Conservation (phyloP, 108 stramenopile species). For the Pseudonitzschia multistriata region DNA sequence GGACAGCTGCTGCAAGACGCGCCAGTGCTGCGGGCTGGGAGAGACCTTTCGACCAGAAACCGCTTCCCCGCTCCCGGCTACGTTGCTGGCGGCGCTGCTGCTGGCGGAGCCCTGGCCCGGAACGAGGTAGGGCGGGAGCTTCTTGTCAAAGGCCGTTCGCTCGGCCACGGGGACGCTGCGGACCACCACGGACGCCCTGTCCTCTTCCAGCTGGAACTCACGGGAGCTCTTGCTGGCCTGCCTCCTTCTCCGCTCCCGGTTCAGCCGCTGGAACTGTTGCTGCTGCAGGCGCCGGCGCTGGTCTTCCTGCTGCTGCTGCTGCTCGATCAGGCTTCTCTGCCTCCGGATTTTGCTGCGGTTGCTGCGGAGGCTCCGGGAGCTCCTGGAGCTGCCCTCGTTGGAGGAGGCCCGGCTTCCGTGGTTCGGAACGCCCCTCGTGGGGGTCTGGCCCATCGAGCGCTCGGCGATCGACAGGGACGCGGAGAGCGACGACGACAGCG, state of each 20-base stretch:
- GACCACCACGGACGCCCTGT: constrained; percentile 47
- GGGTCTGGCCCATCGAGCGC: background rate
- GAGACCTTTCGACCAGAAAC: constrained; percentile 22
- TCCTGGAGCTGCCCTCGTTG: background rate
- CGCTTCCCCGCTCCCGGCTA: background rate
- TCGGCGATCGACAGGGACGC: background rate
- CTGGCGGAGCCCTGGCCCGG: background rate
- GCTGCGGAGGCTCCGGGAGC: background rate
- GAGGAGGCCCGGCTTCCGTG: background rate
- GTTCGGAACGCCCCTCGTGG: background rate
- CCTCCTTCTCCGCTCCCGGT: background rate
- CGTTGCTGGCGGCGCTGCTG: constrained; percentile 10
- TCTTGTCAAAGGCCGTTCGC: constrained; percentile 55
- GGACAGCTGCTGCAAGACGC: constrained; percentile 45
- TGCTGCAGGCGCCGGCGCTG: constrained; percentile 12
- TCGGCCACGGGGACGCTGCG: constrained; percentile 42
- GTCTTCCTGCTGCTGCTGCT: background rate
- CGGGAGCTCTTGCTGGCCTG: background rate
- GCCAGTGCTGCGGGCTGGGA: constrained; percentile 47
- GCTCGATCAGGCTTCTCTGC: background rate
- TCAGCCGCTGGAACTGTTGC: background rate
- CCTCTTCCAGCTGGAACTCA: constrained; percentile 27
- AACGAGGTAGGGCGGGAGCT: constrained; percentile 23
- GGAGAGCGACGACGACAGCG: background rate
- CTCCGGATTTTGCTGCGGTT: background rate